Base-by-base conservation (phyloP, 495 filamentous ascomycete species). In the Lophiostoma macrostomum region DNA sequence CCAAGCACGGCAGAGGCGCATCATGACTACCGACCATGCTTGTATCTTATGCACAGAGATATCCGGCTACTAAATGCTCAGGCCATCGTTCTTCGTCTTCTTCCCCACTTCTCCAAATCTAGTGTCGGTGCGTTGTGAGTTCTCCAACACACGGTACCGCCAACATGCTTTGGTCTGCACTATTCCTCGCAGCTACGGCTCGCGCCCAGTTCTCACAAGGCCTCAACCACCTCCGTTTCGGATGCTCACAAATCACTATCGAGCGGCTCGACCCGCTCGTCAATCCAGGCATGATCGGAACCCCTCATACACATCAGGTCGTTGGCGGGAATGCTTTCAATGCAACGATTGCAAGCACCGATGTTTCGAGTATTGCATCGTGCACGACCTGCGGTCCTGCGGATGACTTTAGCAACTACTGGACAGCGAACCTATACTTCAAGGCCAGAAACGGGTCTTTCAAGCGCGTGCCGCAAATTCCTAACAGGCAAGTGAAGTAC, bases 381-480 rank as follows among this genome's bases (percentile, higher is more conserved):
- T 56, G 53, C 35, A 56, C 53, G 13, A 56, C 53, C 13, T 48
- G 42, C 22, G 45, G 53, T 0, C 37, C 37, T 3, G 30, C 29
- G 1, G 53, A 56, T 39, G 53, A 56, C 19, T 30, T 49, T 11
- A 30, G 22, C 3, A 56, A 56, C 28, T 56, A 56, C 28, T 56
- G 53, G 53, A 48, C 53, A 23, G 43, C 53, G 29, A 50, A 48
- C 19, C 12, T 56, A 16, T 56, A 56, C 31, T 56, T 54, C 41
- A 54, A 54, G 24, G 50, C 50, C 11, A 14, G 41, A 3, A 54
- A 54, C 23, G 50, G 50, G 5, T 45, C 40, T 1, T 54, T 35
- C 30, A 54, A 54, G 20, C 36, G 48, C 19, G 48, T 52, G 7
- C 48, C 48, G 1, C 48, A 52, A 20, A 12, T 42, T 3, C 50